Evolutionary conservation across 176 grass and related monocot genomes (phyloP).

Genomic region (Areca catechu): DNA sequence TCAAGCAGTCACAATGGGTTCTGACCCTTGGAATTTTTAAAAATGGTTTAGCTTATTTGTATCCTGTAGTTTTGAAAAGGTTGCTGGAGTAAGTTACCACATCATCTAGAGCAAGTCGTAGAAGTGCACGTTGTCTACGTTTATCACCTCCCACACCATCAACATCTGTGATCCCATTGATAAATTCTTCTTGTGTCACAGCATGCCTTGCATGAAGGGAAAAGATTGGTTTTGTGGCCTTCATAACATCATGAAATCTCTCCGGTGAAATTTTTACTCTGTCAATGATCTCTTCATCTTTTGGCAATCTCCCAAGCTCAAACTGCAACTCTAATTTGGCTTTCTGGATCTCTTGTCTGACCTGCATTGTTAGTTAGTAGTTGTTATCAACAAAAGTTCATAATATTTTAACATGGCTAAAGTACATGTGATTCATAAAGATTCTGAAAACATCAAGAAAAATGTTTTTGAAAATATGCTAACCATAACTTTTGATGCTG

Average conservation of each 20-base stretch:
- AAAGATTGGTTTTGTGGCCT: constrained; percentile 45
- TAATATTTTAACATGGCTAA: constrained; percentile 12
- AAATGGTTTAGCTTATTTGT: too few species aligned
- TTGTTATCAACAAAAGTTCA: neutral
- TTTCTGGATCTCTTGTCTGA: constrained; percentile 51
- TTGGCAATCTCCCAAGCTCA: constrained; percentile 60
- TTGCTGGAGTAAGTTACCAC: constrained; percentile 28
- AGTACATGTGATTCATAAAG: too few species aligned
- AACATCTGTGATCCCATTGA: constrained; percentile 52
- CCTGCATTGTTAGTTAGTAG: constrained; percentile 20
- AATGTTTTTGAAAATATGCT: too few species aligned
- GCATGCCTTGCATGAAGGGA: constrained; percentile 70
- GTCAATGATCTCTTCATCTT: constrained; percentile 44
- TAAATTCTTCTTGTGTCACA: constrained; percentile 77
- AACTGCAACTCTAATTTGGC: constrained; percentile 48
- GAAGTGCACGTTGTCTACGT: constrained; percentile 42
- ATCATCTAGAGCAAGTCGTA: constrained; percentile 83
- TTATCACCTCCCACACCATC: constrained; percentile 47
- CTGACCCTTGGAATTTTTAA: too few species aligned
- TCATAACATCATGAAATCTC: constrained; percentile 59
- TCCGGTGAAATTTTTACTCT: constrained; percentile 37
- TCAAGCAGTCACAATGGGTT: too few species aligned
- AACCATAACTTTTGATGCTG: too few species aligned
- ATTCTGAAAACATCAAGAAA: too few species aligned
- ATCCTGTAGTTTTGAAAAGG: neutral